Evolutionary conservation across 257 asterid species (phyloP), one percentile per base, ranked within the genome.

Genomic region (Mitragyna speciosa): DNA sequence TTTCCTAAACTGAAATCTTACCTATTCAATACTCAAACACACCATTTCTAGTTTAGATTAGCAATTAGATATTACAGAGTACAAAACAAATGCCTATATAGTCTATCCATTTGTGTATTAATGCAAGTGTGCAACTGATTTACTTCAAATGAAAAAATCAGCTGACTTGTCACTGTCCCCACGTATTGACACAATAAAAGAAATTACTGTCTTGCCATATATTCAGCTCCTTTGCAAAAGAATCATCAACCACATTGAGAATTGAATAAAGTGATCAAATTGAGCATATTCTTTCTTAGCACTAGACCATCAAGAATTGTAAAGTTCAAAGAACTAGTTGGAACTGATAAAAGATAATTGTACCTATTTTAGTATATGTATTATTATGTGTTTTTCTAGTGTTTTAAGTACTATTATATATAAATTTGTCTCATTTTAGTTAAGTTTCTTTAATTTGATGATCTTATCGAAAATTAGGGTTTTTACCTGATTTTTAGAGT

Each of bases 41-140:
- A 14, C 47, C 63, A 11, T 43, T 76, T 61, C 80, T 77, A 16
- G 41, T 48, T 72, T 64, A 28, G 76, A 12, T 28, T 59, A 39
- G 28, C 19, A 36, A 49, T 24, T 73, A 63, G 48, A 28, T 73
- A 28, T 51, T 14, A 39, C 51, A 7, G 12, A 73, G 30, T 73
- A 33, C 15, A 2, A 22, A 28, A 19, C 64, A 52, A 7, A 17
- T 8, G 2, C 5, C 49, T 30, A 52, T 65, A 20, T 47, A 24
- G 30, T n/a, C n/a, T n/a, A n/a, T n/a, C n/a, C n/a, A n/a, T n/a
- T n/a, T n/a, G n/a, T n/a, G n/a, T n/a, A n/a, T 36, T 43, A 61
- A 20, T 2, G 20, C 31, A 74, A 74, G 24, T 36, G 26, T 26
- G 7, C 51, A 54, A 20, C 20, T 67, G 22, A 75, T 6, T 31